Evolutionary conservation across 2,329 filamentous ascomycete species (phyloP), one percentile per base, ranked within the genome.

Genomic region (Diaporthe vaccinii): DNA sequence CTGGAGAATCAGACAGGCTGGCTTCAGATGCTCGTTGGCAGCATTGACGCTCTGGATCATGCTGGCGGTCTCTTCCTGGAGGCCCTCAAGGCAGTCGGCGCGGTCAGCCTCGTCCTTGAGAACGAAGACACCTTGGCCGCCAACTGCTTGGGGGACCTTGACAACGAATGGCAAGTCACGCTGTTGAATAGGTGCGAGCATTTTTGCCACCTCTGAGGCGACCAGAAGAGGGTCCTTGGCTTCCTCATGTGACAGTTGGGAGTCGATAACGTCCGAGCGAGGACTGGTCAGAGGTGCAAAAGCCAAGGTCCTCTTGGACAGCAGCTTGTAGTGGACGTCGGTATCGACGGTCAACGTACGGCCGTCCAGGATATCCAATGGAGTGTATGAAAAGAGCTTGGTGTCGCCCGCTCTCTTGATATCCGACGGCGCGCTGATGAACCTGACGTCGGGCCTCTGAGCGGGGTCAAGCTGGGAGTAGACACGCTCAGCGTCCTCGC

Each of bases 311-410:
- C 69, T 55, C 41, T 72, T 72, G 25, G 69, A 72, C 7, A 72
- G 41, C 25, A 72, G 69, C n/a, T 57, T 44, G 20, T 57, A 72
- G 28, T 72, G 69, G 2, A 57, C 69, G 9, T 72, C 69, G 2
- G 55, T 41, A 34, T 72, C 39, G n/a, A 72, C 69, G 2, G 55
- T 55, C 36, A 57, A 39, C 9, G 53, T 46, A 28, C 55, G 69
- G 53, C 69, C 69, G n/a, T 72, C 51, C 15, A 72, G 49, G 17
- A 72, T 31, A 25, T 72, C 69, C 69, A 72, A n/a, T 28, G 69
- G 69, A 4, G 69, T 72, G 51, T 65, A 65, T 22, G 59, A 65
- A 6, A 65, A 65, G 25, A 65, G 39, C 59, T 46, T 46, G n/a
- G 41, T 65, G 25, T 22, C 53, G 10, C 69, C 53, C 25, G 69